Evolutionary conservation across 768 basidiomycete genomes (phyloP), one percentile per base, ranked within the genome.

Genomic region (Exsudoporus frostii): DNA sequence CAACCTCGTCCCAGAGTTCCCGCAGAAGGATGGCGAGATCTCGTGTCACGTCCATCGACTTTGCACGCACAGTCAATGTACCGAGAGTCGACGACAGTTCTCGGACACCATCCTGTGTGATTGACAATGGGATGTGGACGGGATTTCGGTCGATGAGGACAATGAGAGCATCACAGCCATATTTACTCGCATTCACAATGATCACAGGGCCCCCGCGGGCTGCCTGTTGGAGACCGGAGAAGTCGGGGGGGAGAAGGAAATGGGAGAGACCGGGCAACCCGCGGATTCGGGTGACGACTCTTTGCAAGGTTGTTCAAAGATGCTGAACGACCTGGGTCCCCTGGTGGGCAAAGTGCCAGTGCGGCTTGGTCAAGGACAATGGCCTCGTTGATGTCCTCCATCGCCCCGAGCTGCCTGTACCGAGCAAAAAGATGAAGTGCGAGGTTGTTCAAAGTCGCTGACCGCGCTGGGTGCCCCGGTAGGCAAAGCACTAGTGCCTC

Each of bases 1-100:
- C 57, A 8, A 66, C 38, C 1, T 36, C 7, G 3, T 49, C 41
- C 65, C 66, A 67, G n/a, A 67, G 43, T 5, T 22, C 3, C 9
- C 59, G 42, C 15, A 66, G 10, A 32, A 48, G 19, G 43, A 24
- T 2, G 2, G 1, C 29, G 2, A 32, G 13, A 5, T 24, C 20
- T 9, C 11, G 44, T 3, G 10, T 44, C 20, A 24, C 7, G 6
- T 44, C 5, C 7, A 4, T 17, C 20, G 13, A 40, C 20, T 10
- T 29, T 11, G 48, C 48, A 8, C 20, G 22, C 14, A 43, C 6
- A 14, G 40, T 45, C 22, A 44, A n/a, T 1, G 27, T 37, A 11
- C 5, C 25, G n/a, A 48, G n/a, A n/a, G 37, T n/a, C 1, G 4
- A 27, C 15, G 36, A 38, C 11, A 49, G 39, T 1, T 32, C 22